phyloP scores from a whole-genome alignment of 2,329 filamentous ascomycete genomes.

The Sarocladium strictum region DNA sequence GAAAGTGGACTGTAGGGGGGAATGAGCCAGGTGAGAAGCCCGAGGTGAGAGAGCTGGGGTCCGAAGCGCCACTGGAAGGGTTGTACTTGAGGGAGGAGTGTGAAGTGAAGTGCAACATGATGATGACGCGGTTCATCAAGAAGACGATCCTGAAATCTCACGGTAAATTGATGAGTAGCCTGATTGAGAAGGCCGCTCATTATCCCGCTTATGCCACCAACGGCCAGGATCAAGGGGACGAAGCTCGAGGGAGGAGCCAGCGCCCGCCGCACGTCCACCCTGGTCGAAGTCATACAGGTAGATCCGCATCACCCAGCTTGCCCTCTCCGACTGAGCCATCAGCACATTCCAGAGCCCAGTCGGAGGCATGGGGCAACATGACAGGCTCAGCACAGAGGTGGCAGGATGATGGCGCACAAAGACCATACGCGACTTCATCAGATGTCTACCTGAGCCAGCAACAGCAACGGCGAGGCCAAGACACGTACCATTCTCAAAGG shows the following conservation, averaged over 20 bases:
- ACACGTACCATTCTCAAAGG: neutral
- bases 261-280: slow-evolving; percentile 1
- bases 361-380: neutral
- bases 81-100: slow-evolving; percentile 83
- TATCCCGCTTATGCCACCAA: neutral
- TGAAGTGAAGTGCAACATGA: slow-evolving; percentile 70
- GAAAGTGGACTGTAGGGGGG: slow-evolving; percentile 72
- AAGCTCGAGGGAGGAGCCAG: neutral
- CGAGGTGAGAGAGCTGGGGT: slow-evolving; percentile 58
- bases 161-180: slow-evolving; percentile 58
- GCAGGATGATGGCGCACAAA: neutral
- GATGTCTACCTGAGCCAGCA: slow-evolving; percentile 5
- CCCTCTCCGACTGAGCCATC: slow-evolving; percentile 1
- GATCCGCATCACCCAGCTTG: slow-evolving; percentile 1
- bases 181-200: slow-evolving; percentile 31
- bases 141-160: slow-evolving; percentile 76
- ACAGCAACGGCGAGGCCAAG: neutral
- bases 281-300: neutral
- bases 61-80: slow-evolving; percentile 53
- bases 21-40: slow-evolving; percentile 63
- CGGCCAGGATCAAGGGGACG: neutral
- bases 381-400: neutral
- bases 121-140: slow-evolving; percentile 73
- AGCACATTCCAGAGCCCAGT: neutral
- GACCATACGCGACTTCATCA: slow-evolving; percentile 6